Percentiles rank a stretch among this genome's conserved stretches.
phyloP scores from a whole-genome alignment of 2,329 filamentous ascomycete genomes.

The Hypomyces rosellus region DNA sequence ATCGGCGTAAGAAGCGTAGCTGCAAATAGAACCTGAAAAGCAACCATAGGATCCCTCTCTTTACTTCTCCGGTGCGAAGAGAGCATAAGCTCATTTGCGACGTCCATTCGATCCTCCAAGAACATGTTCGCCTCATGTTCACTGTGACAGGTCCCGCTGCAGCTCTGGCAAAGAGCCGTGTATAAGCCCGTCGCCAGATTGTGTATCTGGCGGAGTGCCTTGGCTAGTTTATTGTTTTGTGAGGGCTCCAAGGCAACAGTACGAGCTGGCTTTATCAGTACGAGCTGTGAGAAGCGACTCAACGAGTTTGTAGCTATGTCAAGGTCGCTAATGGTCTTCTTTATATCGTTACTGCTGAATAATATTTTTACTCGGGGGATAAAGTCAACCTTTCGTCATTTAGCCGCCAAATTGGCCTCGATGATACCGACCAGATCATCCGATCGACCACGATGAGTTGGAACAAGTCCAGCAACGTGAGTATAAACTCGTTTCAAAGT shows the following conservation, averaged over 20 bases:
- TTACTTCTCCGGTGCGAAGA: not conserved
- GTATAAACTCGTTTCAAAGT: conserved; percentile 1
- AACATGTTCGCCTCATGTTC: conserved; percentile 6
- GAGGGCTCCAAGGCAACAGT: not conserved
- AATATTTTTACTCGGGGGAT: conserved; percentile 2
- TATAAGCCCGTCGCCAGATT: conserved; percentile 3
- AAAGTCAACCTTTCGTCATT: not conserved
- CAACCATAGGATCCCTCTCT: not conserved
- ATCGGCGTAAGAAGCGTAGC: not conserved
- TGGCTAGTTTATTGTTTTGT: not conserved
- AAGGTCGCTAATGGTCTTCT: conserved; percentile 4
- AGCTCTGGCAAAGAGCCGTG: conserved; percentile 1
- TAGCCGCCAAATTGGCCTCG: conserved; percentile 1
- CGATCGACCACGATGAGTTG: conserved; percentile 1
- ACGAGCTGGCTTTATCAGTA: conserved; percentile 1
- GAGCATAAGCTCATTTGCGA: not conserved
- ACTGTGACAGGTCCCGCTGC: not conserved
- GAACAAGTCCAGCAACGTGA: conserved; percentile 4
- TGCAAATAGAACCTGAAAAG: conserved; percentile 3
- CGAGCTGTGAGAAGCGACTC: conserved; percentile 3
- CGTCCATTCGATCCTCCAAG: conserved; percentile 6
- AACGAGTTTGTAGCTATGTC: conserved; percentile 5
- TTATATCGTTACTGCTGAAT: conserved; percentile 5
- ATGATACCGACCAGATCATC: conserved; percentile 5
- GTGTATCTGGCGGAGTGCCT: conserved; percentile 1